A percentile compares a stretch with the other conserved stretches of the same genome.
These are phyloP conservation scores for Lasiodiplodia sp. DNA, from an alignment of 2,329 filamentous ascomycete species.

Conservation along the genomic window DNA sequence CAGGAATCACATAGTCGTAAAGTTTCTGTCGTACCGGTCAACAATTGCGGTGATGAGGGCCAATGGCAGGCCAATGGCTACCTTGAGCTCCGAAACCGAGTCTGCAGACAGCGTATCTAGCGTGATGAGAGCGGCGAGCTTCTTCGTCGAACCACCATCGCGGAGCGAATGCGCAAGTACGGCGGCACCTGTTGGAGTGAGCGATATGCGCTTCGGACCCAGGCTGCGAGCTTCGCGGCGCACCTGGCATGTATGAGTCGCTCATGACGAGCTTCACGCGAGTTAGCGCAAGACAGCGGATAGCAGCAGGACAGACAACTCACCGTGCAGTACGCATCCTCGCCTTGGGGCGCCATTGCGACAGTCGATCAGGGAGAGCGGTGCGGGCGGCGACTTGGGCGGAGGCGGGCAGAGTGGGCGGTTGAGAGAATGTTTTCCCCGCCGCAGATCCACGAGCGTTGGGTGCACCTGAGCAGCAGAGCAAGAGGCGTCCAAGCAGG, in stretches of 20 bases:
- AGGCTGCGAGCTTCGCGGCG: constrained; percentile 24
- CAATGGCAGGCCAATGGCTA: constrained; percentile 41
- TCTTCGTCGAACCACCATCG: constrained; percentile 86
- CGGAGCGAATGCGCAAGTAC: constrained; percentile 93
- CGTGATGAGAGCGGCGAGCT: constrained; percentile 84
- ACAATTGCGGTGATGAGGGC: constrained; percentile 26
- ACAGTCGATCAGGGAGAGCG: constrained; percentile 19
- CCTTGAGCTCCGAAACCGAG: constrained; percentile 81
- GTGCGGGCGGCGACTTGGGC: constrained; percentile 11
- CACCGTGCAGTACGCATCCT: constrained; percentile 71
- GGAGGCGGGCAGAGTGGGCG: constrained; percentile 8
- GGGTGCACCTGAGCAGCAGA: constrained; percentile 10
- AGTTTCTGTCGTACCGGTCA: constrained; percentile 63
- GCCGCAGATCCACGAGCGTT: constrained; percentile 25
- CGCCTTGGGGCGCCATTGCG: constrained; percentile 48
- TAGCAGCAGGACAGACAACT: background rate
- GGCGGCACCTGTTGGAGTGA: constrained; percentile 71
- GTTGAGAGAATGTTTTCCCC: constrained; percentile 27
- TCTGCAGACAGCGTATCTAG: constrained; percentile 77
- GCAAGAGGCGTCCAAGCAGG: constrained; percentile 16
- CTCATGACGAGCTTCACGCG: constrained; percentile 80
- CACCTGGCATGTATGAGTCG: constrained; percentile 92
- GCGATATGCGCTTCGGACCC: constrained; percentile 17
- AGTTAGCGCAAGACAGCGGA: constrained; percentile 33
- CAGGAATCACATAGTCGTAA: constrained; percentile 88